Percentiles rank a stretch among this genome's conserved stretches.
These are phyloP conservation scores for Diplodia corticola DNA, from an alignment of 2,329 filamentous ascomycete species.

Conservation along the genomic window DNA sequence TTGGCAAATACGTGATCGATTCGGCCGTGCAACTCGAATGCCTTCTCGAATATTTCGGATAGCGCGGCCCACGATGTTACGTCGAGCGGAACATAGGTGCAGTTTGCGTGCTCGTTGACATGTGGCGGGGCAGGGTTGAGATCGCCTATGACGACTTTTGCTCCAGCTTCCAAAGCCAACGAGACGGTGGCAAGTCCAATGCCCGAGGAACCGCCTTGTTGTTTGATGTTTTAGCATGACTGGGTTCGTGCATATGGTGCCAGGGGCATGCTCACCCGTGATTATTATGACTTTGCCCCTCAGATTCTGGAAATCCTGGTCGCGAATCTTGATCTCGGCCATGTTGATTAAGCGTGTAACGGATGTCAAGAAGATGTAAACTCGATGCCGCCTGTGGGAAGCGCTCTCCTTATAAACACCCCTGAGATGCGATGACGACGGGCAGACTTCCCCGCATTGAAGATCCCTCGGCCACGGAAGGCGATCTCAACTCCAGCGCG, in stretches of 20 bases:
- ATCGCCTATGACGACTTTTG: constrained; percentile 58
- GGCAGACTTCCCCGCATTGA: neutral
- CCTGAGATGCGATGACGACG: neutral
- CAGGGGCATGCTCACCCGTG: constrained; percentile 44
- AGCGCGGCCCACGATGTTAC: constrained; percentile 52
- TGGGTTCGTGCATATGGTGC: neutral
- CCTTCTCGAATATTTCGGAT: constrained; percentile 53
- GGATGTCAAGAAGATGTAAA: neutral
- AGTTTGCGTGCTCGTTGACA: constrained; percentile 26
- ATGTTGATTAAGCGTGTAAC: constrained; percentile 30
- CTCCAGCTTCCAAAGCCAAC: constrained; percentile 54
- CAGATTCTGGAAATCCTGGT: constrained; percentile 46
- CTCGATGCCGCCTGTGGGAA: neutral
- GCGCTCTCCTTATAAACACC: neutral
- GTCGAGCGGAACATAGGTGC: constrained; percentile 33
- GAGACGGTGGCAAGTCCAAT: constrained; percentile 60
- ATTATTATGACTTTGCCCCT: constrained; percentile 55
- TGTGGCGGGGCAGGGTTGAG: constrained; percentile 45
- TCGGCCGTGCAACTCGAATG: constrained; percentile 43
- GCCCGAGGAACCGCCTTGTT: constrained; percentile 57
- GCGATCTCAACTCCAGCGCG: neutral
- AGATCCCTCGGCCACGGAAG: neutral
- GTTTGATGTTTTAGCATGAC: neutral
- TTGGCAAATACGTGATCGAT: constrained; percentile 50
- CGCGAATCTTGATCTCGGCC: constrained; percentile 49